Percentiles rank a stretch among this genome's conserved stretches.
phyloP scores from a whole-genome alignment of 2,329 filamentous ascomycete genomes.

The Fusarium torreyae region DNA sequence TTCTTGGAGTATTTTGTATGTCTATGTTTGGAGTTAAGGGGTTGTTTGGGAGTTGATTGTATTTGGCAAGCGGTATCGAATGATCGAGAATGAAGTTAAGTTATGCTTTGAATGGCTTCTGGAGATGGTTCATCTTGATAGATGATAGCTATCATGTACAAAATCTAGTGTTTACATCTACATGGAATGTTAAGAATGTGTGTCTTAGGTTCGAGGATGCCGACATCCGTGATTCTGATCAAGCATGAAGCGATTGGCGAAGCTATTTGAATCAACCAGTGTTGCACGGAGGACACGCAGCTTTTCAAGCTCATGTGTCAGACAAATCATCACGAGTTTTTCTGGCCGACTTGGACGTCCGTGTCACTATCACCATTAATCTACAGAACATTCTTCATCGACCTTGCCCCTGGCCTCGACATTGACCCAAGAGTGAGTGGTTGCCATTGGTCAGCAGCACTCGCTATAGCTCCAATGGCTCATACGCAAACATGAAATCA shows the following conservation, averaged over 20 bases:
- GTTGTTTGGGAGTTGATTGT: not conserved
- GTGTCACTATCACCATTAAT: not conserved
- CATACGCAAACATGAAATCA: not conserved
- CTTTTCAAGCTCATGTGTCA: not conserved
- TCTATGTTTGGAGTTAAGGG: conserved; percentile 10
- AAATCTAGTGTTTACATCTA: not conserved
- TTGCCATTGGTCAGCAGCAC: not conserved
- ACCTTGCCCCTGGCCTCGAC: not conserved
- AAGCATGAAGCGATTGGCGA: conserved; percentile 9
- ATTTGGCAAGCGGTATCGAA: not conserved
- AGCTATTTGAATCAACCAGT: not conserved
- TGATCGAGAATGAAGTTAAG: not conserved
- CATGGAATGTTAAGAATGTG: not conserved
- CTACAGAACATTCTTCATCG: not conserved
- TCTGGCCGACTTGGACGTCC: not conserved
- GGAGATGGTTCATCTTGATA: not conserved
- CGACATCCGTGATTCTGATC: not conserved
- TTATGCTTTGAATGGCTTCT: not conserved
- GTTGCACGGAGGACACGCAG: not conserved
- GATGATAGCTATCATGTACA: not conserved
- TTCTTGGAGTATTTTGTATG: not conserved
- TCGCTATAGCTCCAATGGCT: not conserved
- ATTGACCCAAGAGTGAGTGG: not conserved
- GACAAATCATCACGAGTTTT: not conserved
- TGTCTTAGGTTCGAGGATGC: not conserved